Evolutionary conservation across 2,329 filamentous ascomycete species (phyloP), one percentile per base, ranked within the genome.

Genomic region (Podosphaera fusca): DNA sequence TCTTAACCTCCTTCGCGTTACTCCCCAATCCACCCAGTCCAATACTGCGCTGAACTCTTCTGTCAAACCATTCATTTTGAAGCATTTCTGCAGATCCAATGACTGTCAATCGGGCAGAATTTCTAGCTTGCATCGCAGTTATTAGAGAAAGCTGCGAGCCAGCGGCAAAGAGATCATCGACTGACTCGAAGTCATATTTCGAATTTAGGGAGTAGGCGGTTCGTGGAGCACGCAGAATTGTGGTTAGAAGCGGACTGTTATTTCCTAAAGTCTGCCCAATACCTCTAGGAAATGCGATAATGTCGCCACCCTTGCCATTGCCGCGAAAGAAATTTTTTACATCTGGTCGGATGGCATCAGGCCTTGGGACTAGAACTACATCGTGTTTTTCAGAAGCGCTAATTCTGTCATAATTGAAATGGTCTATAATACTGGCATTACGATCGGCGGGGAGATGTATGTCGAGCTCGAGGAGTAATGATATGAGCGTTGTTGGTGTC

Each of bases 131-230:
- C 70, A 95, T 74, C 9, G 84, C 77, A 12, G 88, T 87, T n/a
- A 94, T 80, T 30, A 98, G 75, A 49, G 81, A 79, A 61, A 98
- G 74, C 74, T 98, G 92, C 64, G 76, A 74, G 53, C 92, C 92
- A 57, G 83, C 82, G 34, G 84, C 88, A 67, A 94, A 94, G 52
- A 87, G 77, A 60, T 95, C 89, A 62, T 94, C 87, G 31, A 87
- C 74, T 4, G 71, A 70, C 53, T 80, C 79, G 46, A 73, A 69
- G 66, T 94, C 85, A 61, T 95, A 88, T 75, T 94, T 94, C 57
- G 87, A 83, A 71, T 92, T 90, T 76, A 95, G 95, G 70, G 81
- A 86, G 74, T 98, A 98, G 60, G 89, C 85, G 8, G 88, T 95
- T 63, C 76, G 73, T 29, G 87, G 84, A 51, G 88, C 90, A 64